Evolutionary conservation across 2,329 filamentous ascomycete species (phyloP).

Genomic region (Verticillium klebahnii): DNA sequence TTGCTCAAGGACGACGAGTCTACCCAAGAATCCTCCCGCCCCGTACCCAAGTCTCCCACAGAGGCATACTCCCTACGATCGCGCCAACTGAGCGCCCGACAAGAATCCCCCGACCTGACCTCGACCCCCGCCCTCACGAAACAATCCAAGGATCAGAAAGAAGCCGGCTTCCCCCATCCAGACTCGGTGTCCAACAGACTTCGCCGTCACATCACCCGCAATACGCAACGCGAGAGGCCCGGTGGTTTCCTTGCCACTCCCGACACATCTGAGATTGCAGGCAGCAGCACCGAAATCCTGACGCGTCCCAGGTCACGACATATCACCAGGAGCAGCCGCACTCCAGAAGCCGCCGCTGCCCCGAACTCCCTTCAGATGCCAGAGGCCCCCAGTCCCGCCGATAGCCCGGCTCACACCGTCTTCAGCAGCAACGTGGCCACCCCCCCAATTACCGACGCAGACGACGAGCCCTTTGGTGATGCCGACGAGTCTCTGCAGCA

Average conservation of each 20-base stretch:
- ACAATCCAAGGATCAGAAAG: background rate
- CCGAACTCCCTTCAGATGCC: constrained; percentile 29
- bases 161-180: constrained; percentile 13
- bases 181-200: constrained; percentile 31
- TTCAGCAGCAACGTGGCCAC: constrained; percentile 65
- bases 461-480: constrained; percentile 56
- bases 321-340: constrained; percentile 36
- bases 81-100: constrained; percentile 24
- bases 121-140: constrained; percentile 21
- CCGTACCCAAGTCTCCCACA: constrained; percentile 17
- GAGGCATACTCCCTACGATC: constrained; percentile 24
- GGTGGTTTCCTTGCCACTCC: constrained; percentile 47
- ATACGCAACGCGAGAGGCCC: constrained; percentile 20
- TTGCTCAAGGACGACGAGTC: constrained; percentile 21
- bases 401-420: constrained; percentile 52
- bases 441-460: constrained; percentile 70
- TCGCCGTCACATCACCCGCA: constrained; percentile 29
- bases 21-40: constrained; percentile 19
- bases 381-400: constrained; percentile 46
- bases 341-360: constrained; percentile 37
- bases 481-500: constrained; percentile 44
- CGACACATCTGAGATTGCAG: constrained; percentile 46
- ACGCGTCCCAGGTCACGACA: constrained; percentile 36
- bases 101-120: constrained; percentile 27
- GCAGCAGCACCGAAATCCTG: constrained; percentile 23